Conservation (phyloP, 805 yeast genomes). For the Suhomyces sp. region DNA sequence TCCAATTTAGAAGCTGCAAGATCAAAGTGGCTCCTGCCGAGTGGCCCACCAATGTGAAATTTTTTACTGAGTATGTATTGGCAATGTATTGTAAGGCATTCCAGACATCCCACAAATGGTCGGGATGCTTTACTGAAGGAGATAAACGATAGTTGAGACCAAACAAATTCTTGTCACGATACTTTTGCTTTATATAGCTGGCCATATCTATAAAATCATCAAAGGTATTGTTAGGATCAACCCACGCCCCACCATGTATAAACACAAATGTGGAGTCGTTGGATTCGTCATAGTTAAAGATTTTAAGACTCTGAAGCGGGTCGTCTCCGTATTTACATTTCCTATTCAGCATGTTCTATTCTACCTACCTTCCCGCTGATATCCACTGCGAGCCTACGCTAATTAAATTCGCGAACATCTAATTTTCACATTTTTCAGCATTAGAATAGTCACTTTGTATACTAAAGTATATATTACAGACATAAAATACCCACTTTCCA, state of each 20-base stretch:
- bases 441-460: not conserved
- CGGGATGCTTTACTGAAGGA: conserved; percentile 61
- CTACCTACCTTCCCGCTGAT: no score
- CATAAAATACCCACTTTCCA: not conserved
- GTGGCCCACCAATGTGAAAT: conserved; percentile 56
- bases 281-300: conserved; percentile 17
- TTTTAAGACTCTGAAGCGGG: conserved; percentile 29
- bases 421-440: not conserved
- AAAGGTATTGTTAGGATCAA: conserved; percentile 61
- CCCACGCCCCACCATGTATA: conserved; percentile 91
- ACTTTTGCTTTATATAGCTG: not conserved
- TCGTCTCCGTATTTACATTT: conserved; percentile 27
- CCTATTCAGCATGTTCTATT: not conserved
- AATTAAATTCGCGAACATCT: not conserved
- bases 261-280: conserved; percentile 43
- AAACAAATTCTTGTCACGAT: conserved; percentile 18
- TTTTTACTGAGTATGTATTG: conserved; percentile 15
- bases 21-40: conserved; percentile 76
- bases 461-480: no score
- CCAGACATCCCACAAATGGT: conserved; percentile 55
- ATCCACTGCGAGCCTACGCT: no score
- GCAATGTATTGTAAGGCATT: conserved; percentile 34
- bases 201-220: conserved; percentile 48
- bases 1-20: conserved; percentile 46
- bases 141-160: conserved; percentile 62